Evolutionary conservation across 2,329 filamentous ascomycete species (phyloP).

Genomic region (Capronia epimyces): DNA sequence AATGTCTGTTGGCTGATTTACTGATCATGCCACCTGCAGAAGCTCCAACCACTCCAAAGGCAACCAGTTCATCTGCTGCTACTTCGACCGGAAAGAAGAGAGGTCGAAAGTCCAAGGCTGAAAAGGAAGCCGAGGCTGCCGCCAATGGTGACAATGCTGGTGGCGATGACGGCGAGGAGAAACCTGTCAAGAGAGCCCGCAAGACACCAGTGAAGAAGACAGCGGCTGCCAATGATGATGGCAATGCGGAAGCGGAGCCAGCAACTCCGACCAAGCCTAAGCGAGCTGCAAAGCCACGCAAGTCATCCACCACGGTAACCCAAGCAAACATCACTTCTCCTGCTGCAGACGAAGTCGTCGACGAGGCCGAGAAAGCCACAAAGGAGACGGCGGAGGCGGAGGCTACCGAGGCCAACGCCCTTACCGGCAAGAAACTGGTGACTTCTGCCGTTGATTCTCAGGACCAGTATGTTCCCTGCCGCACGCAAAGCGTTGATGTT

Average conservation of each 20-base stretch:
- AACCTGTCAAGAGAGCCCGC: slow-evolving; percentile 19
- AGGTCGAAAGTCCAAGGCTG: slow-evolving; percentile 21
- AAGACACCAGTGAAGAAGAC: slow-evolving; percentile 29
- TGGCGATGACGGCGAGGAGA: slow-evolving; percentile 15
- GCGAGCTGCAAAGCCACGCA: slow-evolving; percentile 5
- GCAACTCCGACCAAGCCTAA: slow-evolving; percentile 1
- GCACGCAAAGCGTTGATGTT: too few species aligned
- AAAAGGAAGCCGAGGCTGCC: slow-evolving; percentile 22
- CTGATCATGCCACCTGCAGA: not conserved
- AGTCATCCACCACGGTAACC: not conserved
- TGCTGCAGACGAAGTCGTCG: not conserved
- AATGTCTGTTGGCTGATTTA: too few species aligned
- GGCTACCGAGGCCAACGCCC: not conserved
- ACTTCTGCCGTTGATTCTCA: not conserved
- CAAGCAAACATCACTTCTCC: not conserved
- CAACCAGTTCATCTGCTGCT: slow-evolving; percentile 1
- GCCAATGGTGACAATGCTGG: slow-evolving; percentile 13
- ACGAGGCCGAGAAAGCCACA: not conserved
- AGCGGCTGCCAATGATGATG: not conserved
- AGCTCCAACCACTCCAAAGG: slow-evolving; percentile 13
- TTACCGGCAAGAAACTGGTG: not conserved
- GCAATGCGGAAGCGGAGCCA: not conserved
- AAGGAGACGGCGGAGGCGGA: not conserved
- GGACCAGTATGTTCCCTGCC: too few species aligned
- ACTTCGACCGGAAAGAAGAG: slow-evolving; percentile 18